These are phyloP conservation scores for Maudiozyma turicensis DNA, from an alignment of 805 yeast species.

Conservation along the genomic window DNA sequence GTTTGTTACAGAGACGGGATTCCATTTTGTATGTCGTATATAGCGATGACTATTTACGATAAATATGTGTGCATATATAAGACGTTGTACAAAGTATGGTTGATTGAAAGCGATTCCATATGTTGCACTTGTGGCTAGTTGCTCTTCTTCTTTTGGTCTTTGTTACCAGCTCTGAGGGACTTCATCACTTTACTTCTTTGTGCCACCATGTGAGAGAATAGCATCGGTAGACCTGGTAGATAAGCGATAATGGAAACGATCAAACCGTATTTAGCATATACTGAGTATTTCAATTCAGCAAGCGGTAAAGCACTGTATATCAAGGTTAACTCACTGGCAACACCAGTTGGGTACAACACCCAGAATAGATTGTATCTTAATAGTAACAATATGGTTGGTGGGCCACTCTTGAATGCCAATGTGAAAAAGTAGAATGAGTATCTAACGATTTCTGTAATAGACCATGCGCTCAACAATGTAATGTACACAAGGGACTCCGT, in stretches of 20 bases:
- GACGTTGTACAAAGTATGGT: not conserved
- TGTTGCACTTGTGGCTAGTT: no score
- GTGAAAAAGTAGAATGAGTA: constrained; percentile 60
- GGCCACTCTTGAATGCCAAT: constrained; percentile 27
- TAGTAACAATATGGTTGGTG: constrained; percentile 59
- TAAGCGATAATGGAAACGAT: constrained; percentile 53
- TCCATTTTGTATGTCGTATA: no score
- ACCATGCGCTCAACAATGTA: constrained; percentile 75
- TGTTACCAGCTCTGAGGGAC: constrained; percentile 15
- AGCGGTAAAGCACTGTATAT: constrained; percentile 60
- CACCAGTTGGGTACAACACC: constrained; percentile 84
- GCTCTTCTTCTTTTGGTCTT: not conserved
- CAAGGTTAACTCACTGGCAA: constrained; percentile 69
- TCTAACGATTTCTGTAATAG: constrained; percentile 85
- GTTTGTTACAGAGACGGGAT: no score
- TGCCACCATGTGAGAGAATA: constrained; percentile 79
- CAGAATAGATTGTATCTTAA: constrained; percentile 77
- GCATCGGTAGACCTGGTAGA: constrained; percentile 76
- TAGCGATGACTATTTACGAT: no score
- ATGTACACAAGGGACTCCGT: constrained; percentile 45
- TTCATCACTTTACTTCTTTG: constrained; percentile 76
- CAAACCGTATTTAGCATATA: constrained; percentile 45
- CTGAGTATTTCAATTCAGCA: constrained; percentile 47
- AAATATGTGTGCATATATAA: not conserved
- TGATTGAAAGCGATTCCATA: not conserved